These are phyloP conservation scores for Talaromyces sp. DNA, from an alignment of 2,329 filamentous ascomycete species.

Conservation along the genomic window DNA sequence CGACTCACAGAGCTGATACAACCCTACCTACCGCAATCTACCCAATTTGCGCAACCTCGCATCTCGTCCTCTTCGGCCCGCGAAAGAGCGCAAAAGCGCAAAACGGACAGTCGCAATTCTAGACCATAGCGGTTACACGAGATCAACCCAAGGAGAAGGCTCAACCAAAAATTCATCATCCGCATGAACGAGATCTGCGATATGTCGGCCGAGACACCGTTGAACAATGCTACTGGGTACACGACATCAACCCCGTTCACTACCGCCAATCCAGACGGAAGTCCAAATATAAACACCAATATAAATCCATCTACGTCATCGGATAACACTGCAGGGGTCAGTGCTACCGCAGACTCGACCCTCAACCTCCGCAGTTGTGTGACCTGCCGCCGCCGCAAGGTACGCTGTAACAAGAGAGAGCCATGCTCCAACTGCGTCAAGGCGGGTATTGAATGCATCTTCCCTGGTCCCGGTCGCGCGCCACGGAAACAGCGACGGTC, in stretches of 20 bases:
- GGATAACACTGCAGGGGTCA: background rate
- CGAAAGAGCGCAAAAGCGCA: background rate
- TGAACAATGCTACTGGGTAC: background rate
- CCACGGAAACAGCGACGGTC: conserved; percentile 58
- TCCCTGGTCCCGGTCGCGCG: conserved; percentile 59
- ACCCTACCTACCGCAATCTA: background rate
- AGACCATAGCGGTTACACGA: background rate
- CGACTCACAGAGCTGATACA: background rate
- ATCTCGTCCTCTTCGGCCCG: background rate
- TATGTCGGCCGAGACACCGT: background rate
- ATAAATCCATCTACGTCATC: background rate
- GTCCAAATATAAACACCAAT: background rate
- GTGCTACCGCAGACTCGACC: conserved; percentile 10
- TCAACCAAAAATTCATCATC: background rate
- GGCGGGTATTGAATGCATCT: conserved; percentile 58
- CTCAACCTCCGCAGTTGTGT: conserved; percentile 44
- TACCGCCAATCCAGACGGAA: background rate
- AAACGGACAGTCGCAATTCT: background rate
- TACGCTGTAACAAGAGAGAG: conserved; percentile 48
- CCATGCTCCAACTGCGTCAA: conserved; percentile 50
- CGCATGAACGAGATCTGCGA: background rate
- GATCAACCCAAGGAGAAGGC: too few species aligned
- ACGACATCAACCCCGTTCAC: background rate
- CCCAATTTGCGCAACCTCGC: background rate
- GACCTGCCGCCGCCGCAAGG: conserved; percentile 48